Base-by-base conservation (phyloP, 345 rosid species). In the Adansonia digitata region DNA sequence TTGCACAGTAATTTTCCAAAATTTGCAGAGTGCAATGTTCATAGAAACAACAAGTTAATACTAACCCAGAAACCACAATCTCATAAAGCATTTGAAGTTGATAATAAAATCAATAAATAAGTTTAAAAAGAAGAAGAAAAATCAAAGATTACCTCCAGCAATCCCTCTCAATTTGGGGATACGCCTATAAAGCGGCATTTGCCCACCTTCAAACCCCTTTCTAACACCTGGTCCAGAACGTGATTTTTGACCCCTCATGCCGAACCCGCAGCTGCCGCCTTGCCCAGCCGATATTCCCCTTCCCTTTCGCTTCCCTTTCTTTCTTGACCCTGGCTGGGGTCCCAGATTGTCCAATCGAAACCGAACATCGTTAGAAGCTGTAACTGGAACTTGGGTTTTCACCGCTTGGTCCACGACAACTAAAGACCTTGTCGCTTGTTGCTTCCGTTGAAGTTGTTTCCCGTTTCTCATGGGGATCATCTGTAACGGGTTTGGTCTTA, bases 181-280 rank as follows among this genome's bases (percentile, higher is more conserved):
- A 17, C 99, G 94, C 39, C 99, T 88, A 75, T 91, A 93, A 17
- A 95, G 97, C 15, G 98, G 94, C 82, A 91, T 95, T 81, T 92
- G 97, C 0, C 98, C 98, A n/a, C 99, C 98, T 81, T 95, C 98
- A 35, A 95, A 95, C 0, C 98, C 99, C 82, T 80, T 89, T 78
- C 85, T 84, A 49, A 91, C 88, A 18, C 99, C 99, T 14, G 93
- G 98, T 74, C 98, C 99, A 0, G 98, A 90, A 69, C 97, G 82
- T 14, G 99, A 95, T 70, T 94, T 94, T 87, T 94, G 98, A n/a
- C 98, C 98, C 82, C 96, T 88, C 98, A 92, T 92, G 9, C 98
- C 98, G 67, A 91, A 91, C 72, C 98, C 98, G 70, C 97, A 92
- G 75, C 98, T 94, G 13, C 85, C 87, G 2, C 98, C 98, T 79